Percentiles rank a stretch among this genome's conserved stretches.
These are phyloP conservation scores for Fusarium decemcellulare DNA, from an alignment of 2,329 filamentous ascomycete genomes.

Conservation along the genomic window DNA sequence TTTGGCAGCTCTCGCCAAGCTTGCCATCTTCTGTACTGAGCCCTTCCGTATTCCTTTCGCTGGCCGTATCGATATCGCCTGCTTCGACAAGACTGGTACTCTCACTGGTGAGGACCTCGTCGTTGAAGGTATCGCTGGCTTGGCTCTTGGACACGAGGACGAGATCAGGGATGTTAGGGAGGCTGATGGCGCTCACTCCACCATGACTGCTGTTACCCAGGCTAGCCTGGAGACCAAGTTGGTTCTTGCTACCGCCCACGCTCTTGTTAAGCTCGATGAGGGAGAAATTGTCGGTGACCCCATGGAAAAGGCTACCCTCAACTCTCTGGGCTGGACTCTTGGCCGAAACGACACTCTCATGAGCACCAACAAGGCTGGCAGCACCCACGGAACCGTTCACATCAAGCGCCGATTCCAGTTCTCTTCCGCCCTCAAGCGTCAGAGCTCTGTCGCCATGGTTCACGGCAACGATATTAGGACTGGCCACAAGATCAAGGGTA, in stretches of 20 bases:
- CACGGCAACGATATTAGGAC: slow-evolving; percentile 79
- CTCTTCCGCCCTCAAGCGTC: slow-evolving; percentile 94
- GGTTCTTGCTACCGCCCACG: slow-evolving; percentile 94
- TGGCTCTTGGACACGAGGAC: slow-evolving; percentile 76
- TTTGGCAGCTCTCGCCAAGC: slow-evolving; percentile 93
- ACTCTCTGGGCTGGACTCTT: slow-evolving; percentile 92
- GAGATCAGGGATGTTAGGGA: slow-evolving; percentile 77
- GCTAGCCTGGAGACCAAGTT: slow-evolving; percentile 87
- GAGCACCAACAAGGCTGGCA: slow-evolving; percentile 63
- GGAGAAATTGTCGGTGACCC: slow-evolving; percentile 98
- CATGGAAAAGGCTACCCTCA: slow-evolving; percentile 97
- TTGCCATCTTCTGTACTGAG: slow-evolving; percentile 98
- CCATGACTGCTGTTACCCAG: slow-evolving; percentile 79
- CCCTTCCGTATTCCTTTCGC: slow-evolving; percentile 98
- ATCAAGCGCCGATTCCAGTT: slow-evolving; percentile 99
- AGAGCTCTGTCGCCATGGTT: slow-evolving; percentile 93
- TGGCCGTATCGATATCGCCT: slow-evolving; percentile 94
- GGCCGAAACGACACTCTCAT: slow-evolving; percentile 88
- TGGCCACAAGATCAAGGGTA: slow-evolving; percentile 83
- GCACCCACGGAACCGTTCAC: slow-evolving; percentile 80
- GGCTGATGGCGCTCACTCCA: slow-evolving; percentile 85
- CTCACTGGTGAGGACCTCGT: slow-evolving; percentile 96
- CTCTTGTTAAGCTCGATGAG: slow-evolving; percentile 95
- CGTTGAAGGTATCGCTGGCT: slow-evolving; percentile 94
- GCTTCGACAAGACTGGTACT: slow-evolving; percentile 99